Evolutionary conservation across 2,329 filamentous ascomycete genomes (phyloP).

Genomic region (Sphaerostilbella broomeana): DNA sequence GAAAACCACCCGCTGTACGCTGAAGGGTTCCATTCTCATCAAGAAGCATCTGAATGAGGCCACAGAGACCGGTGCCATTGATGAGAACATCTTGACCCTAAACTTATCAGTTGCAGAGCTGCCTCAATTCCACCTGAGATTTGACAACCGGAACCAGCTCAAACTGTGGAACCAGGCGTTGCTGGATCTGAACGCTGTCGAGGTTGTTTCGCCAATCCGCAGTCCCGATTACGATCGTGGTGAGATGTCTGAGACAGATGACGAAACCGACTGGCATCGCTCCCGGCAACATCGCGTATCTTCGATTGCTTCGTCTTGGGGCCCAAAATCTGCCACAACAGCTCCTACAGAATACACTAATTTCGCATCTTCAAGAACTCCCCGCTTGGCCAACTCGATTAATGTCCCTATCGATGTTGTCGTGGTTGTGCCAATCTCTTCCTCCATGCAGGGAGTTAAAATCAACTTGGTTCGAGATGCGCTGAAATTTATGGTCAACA

Average conservation of each 20-base stretch:
- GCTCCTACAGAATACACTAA: slow-evolving; percentile 92
- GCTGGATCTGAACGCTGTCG: slow-evolving; percentile 70
- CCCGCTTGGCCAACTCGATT: slow-evolving; percentile 43
- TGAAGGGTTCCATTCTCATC: slow-evolving; percentile 96
- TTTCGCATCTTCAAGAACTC: slow-evolving; percentile 43
- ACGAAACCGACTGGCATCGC: slow-evolving; percentile 73
- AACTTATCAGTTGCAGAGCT: slow-evolving; percentile 87
- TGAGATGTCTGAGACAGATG: slow-evolving; percentile 75
- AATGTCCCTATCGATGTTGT: slow-evolving; percentile 95
- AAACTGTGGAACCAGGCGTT: slow-evolving; percentile 88
- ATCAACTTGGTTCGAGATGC: slow-evolving; percentile 91
- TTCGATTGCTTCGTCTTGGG: slow-evolving; percentile 76
- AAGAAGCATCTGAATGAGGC: slow-evolving; percentile 96
- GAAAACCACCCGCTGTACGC: slow-evolving; percentile 70
- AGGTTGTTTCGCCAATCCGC: slow-evolving; percentile 50
- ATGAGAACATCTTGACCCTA: slow-evolving; percentile 80
- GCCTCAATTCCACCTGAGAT: slow-evolving; percentile 88
- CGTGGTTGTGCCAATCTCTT: slow-evolving; percentile 93
- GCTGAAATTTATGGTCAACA: slow-evolving; percentile 83
- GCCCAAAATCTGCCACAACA: slow-evolving; percentile 75
- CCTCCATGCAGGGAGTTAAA: slow-evolving; percentile 99
- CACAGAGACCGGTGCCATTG: slow-evolving; percentile 58
- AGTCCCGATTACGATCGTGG: slow-evolving; percentile 71
- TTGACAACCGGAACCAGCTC: slow-evolving; percentile 74
- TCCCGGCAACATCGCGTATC: slow-evolving; percentile 63